These are phyloP conservation scores for Fusarium redolens DNA, from an alignment of 2,329 filamentous ascomycete genomes.

Conservation along the genomic window DNA sequence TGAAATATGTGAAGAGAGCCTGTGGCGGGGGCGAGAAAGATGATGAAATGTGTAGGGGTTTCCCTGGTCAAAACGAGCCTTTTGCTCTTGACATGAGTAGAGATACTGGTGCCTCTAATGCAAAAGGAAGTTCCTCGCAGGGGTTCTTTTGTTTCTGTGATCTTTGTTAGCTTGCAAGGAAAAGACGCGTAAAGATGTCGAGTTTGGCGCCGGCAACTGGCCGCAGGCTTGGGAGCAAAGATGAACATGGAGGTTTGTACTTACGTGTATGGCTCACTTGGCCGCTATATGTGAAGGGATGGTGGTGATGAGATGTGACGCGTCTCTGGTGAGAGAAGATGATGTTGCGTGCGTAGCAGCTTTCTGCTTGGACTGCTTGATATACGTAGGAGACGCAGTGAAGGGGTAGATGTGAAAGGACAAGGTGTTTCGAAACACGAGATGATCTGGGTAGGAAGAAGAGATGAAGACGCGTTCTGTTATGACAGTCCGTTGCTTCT, in stretches of 20 bases:
- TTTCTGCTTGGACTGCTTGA: neutral
- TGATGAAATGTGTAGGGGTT: neutral
- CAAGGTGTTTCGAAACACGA: neutral
- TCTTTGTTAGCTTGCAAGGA: neutral
- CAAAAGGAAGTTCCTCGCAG: neutral
- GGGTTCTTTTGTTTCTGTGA: neutral
- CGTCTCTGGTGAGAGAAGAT: neutral
- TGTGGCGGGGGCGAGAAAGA: neutral
- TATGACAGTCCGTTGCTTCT: neutral
- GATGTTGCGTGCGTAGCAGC: neutral
- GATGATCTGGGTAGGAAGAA: neutral
- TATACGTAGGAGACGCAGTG: neutral
- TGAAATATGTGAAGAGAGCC: neutral
- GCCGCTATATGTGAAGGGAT: neutral
- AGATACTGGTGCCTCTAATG: neutral
- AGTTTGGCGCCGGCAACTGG: neutral
- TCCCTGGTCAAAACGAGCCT: neutral
- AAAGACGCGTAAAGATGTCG: neutral
- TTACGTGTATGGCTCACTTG: neutral
- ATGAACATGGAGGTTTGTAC: neutral
- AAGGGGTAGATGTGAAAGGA: neutral
- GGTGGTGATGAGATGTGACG: neutral
- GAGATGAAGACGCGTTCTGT: neutral
- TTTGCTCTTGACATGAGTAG: neutral
- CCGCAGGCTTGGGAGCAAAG: neutral